These are phyloP conservation scores for Auriculariales sp. DNA, from an alignment of 768 basidiomycete genomes.

Conservation along the genomic window DNA sequence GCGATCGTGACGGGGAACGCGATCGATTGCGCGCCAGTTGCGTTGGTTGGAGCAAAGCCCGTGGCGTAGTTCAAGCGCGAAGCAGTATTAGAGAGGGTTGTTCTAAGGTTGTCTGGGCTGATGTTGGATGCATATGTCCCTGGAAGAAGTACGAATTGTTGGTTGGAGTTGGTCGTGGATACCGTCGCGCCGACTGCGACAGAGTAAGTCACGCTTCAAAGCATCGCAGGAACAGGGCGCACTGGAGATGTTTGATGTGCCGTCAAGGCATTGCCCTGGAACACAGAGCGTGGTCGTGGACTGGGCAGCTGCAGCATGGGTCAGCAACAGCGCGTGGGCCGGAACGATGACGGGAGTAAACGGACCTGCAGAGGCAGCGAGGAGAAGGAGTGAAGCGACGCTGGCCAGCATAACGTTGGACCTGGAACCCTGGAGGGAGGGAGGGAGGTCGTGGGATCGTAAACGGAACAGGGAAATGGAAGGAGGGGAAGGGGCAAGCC, in stretches of 20 bases:
- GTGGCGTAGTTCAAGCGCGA: constrained; percentile 47
- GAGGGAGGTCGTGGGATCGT: not conserved
- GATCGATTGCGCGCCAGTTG: constrained; percentile 39
- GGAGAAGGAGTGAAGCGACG: not conserved
- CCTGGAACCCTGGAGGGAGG: too few species aligned
- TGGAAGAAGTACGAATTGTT: constrained; percentile 50
- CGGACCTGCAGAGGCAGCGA: not conserved
- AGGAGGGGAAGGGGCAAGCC: not conserved
- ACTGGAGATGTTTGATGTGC: constrained; percentile 57
- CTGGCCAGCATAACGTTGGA: constrained; percentile 1
- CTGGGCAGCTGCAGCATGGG: not conserved
- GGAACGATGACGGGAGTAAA: not conserved
- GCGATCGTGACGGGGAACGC: constrained; percentile 51
- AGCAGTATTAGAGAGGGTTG: constrained; percentile 33
- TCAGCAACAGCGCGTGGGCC: not conserved
- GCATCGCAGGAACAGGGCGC: constrained; percentile 21
- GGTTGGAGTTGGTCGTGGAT: constrained; percentile 36
- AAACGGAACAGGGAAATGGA: not conserved
- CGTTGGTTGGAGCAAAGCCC: constrained; percentile 39
- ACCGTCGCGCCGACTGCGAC: constrained; percentile 54
- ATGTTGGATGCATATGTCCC: constrained; percentile 63
- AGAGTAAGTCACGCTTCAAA: constrained; percentile 7
- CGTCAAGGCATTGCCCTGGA: constrained; percentile 82
- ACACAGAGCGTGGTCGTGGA: constrained; percentile 34
- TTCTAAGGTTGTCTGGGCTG: constrained; percentile 31